Percentiles rank a stretch among this genome's conserved stretches.
phyloP scores from a whole-genome alignment of 2,329 filamentous ascomycete genomes.

The Aspergillus sp. region DNA sequence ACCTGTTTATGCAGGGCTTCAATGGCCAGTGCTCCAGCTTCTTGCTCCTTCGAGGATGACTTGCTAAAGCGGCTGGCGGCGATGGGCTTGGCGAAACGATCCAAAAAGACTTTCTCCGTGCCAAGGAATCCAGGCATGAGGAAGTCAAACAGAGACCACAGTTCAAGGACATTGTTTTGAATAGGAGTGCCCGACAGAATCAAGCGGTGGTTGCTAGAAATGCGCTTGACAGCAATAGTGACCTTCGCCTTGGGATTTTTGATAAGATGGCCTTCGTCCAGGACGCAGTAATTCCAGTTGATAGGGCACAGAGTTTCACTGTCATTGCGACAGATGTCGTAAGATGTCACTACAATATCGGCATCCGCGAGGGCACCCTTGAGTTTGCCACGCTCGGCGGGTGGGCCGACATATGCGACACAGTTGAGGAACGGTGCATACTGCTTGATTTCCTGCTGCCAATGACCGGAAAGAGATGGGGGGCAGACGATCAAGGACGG shows the following conservation, averaged over 20 bases:
- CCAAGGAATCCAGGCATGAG: conserved; percentile 98
- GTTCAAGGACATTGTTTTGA: conserved; percentile 93
- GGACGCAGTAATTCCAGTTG: conserved; percentile 95
- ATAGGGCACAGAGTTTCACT: conserved; percentile 77
- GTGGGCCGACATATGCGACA: conserved; percentile 86
- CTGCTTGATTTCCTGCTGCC: conserved; percentile 95
- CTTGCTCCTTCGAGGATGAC: conserved; percentile 96
- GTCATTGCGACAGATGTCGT: conserved; percentile 96
- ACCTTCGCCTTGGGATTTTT: conserved; percentile 99
- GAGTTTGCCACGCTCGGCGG: conserved; percentile 71
- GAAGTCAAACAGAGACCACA: conserved; percentile 98
- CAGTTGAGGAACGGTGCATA: conserved; percentile 93
- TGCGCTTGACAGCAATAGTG: conserved; percentile 83
- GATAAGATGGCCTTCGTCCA: conserved; percentile 97
- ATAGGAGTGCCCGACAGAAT: conserved; percentile 97
- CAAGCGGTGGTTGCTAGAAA: conserved; percentile 87
- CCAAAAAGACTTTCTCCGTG: conserved; percentile 93
- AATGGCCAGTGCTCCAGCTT: conserved; percentile 91
- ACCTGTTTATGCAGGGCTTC: conserved; percentile 99
- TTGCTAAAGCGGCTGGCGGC: conserved; percentile 93
- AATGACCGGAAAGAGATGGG: conserved; percentile 92
- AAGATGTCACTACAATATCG: conserved; percentile 95
- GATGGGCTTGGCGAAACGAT: conserved; percentile 92
- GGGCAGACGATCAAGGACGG: conserved; percentile 95
- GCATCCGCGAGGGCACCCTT: conserved; percentile 69